These are phyloP conservation scores for Alternaria hordeiaustralica DNA, from an alignment of 2,329 filamentous ascomycete genomes.

Conservation along the genomic window DNA sequence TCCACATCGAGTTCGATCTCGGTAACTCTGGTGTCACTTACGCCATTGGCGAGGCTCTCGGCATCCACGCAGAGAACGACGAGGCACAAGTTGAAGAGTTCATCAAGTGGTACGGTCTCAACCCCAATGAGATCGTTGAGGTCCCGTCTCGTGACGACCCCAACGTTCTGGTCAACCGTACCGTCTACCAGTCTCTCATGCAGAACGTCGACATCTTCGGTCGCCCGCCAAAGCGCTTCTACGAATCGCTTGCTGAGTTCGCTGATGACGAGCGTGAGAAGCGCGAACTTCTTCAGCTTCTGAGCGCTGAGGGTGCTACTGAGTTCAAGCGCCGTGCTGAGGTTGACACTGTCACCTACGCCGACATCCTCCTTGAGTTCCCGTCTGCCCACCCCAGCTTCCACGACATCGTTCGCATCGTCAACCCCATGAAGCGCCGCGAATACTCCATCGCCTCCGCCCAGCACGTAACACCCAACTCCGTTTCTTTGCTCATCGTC, in stretches of 20 bases:
- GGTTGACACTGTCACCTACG: slow-evolving; percentile 88
- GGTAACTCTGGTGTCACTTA: slow-evolving; percentile 91
- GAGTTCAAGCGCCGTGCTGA: slow-evolving; percentile 94
- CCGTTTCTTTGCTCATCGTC: slow-evolving; percentile 95
- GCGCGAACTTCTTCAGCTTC: slow-evolving; percentile 77
- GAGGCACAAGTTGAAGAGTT: slow-evolving; percentile 78
- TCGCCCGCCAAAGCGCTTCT: slow-evolving; percentile 96
- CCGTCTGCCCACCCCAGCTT: slow-evolving; percentile 85
- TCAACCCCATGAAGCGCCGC: slow-evolving; percentile 90
- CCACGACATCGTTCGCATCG: slow-evolving; percentile 86
- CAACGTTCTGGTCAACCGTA: slow-evolving; percentile 79
- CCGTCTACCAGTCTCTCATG: slow-evolving; percentile 86
- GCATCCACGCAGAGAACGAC: slow-evolving; percentile 95
- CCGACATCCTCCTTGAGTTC: slow-evolving; percentile 89
- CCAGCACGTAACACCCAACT: slow-evolving; percentile 88
- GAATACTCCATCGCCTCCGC: slow-evolving; percentile 99
- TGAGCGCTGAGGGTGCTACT: slow-evolving; percentile 73
- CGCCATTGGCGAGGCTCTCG: slow-evolving; percentile 95
- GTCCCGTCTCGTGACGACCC: slow-evolving; percentile 84
- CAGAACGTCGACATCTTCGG: slow-evolving; percentile 98
- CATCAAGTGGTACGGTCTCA: slow-evolving; percentile 86
- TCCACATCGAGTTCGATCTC: slow-evolving; percentile 99
- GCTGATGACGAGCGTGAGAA: slow-evolving; percentile 83
- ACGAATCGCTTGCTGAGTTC: slow-evolving; percentile 87
- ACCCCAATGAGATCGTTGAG: slow-evolving; percentile 85